Conservation (phyloP, 495 filamentous ascomycete species). For the Podospora anserina region DNA sequence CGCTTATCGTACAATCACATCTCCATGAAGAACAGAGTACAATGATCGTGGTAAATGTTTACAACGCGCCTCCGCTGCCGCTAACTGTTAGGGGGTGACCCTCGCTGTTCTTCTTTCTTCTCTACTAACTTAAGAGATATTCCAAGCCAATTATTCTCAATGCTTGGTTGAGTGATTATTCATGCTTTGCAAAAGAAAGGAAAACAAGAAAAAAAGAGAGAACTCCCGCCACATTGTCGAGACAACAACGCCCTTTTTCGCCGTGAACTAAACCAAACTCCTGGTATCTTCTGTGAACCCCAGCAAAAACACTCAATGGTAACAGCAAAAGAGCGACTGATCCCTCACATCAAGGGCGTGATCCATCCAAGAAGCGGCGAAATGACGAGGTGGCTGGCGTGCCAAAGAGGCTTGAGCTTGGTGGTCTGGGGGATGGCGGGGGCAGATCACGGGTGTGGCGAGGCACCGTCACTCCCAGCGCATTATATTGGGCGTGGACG, state of each 20-base stretch:
- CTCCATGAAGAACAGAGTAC: not conserved
- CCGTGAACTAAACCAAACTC: not conserved
- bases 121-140: not conserved
- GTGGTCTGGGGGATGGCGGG: not conserved
- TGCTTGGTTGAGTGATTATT: not conserved
- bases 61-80: not conserved
- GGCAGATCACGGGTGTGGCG: not conserved
- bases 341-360: not conserved
- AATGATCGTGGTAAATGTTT: not conserved
- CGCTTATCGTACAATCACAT: not conserved
- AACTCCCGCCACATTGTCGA: not conserved
- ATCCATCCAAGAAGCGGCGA: not conserved
- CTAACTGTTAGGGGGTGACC: not conserved
- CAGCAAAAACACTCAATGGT: not conserved
- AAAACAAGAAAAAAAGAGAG: not conserved
- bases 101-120: not conserved
- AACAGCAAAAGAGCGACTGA: not conserved
- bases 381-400: not conserved
- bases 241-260: not conserved
- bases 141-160: not conserved
- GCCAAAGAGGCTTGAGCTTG: not conserved
- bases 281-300: not conserved
- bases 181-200: not conserved
- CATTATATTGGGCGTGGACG: not conserved
- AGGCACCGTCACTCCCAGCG: not conserved